phyloP scores from a whole-genome alignment of 139 green algal genomes.

The Auxenochlorella pyrenoidosa region DNA sequence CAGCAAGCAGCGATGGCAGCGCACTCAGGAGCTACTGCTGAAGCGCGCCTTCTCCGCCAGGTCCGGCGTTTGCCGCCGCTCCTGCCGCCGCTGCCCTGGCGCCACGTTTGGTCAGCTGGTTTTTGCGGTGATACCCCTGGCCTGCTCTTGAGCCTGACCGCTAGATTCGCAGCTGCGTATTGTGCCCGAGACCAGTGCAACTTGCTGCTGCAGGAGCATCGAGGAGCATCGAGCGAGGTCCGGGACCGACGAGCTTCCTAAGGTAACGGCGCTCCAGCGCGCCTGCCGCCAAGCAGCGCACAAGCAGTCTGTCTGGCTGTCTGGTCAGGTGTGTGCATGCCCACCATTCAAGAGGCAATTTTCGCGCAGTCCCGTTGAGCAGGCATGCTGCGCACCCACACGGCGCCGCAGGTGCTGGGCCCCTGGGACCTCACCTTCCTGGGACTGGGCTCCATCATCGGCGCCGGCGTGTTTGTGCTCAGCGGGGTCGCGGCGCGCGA shows the following conservation, averaged over 20 bases:
- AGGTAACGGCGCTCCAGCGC: neutral
- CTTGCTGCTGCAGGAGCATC: slow-evolving; percentile 9
- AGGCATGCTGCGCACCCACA: too few species aligned
- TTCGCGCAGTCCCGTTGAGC: too few species aligned
- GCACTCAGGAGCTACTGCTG: neutral
- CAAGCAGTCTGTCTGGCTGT: neutral
- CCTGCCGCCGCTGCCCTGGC: neutral
- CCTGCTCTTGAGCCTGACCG: too few species aligned
- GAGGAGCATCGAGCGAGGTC: slow-evolving; percentile 18
- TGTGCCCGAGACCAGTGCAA: too few species aligned
- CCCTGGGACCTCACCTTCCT: slow-evolving; percentile 64
- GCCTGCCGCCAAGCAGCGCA: too few species aligned
- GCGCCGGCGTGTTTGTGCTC: slow-evolving; percentile 92
- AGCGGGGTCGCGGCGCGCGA: slow-evolving; percentile 79
- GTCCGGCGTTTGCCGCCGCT: neutral
- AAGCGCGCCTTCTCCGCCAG: slow-evolving; percentile 20
- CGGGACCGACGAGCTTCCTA: slow-evolving; percentile 17
- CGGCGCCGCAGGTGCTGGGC: slow-evolving; percentile 19
- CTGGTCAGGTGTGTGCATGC: too few species aligned
- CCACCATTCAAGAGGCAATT: too few species aligned
- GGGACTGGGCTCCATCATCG: slow-evolving; percentile 86
- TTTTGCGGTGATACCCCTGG: too few species aligned
- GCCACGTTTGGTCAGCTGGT: neutral
- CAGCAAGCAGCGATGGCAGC: neutral
- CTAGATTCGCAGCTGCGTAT: too few species aligned